A percentile compares a stretch with the other conserved stretches of the same genome.
These are phyloP conservation scores for Phaeodactylum tricornutum DNA, from an alignment of 108 stramenopile species.

Conservation along the genomic window DNA sequence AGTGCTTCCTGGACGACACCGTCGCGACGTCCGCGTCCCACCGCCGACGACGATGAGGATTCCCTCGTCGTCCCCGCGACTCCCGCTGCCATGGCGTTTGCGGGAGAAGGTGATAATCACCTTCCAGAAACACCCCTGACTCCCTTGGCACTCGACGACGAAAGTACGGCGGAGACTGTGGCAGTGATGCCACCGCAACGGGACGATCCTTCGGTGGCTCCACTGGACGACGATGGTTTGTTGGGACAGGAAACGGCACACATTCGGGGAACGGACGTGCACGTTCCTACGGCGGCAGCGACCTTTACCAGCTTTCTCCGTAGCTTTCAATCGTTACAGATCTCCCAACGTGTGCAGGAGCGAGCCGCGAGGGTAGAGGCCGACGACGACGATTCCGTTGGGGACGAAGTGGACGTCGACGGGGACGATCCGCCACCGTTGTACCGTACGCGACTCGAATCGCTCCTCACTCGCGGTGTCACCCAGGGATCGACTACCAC, in stretches of 20 bases:
- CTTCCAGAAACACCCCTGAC: too few species aligned
- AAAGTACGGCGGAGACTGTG: too few species aligned
- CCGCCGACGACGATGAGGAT: too few species aligned
- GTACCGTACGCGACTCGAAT: constrained; percentile 14
- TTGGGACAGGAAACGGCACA: constrained; percentile 10
- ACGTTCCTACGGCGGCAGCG: constrained; percentile 60
- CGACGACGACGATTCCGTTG: constrained; percentile 14
- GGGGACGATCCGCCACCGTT: constrained; percentile 17
- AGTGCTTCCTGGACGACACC: too few species aligned
- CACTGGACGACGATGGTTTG: constrained; percentile 16
- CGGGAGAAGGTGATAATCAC: too few species aligned
- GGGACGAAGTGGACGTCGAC: constrained; percentile 18
- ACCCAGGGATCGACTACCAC: constrained; percentile 21
- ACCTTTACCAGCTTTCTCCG: constrained; percentile 69
- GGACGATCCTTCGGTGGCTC: too few species aligned
- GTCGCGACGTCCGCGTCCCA: too few species aligned
- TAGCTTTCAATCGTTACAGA: constrained; percentile 43
- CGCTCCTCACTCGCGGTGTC: constrained; percentile 8
- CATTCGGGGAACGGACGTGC: constrained; percentile 75
- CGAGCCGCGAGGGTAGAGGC: constrained; percentile 1
- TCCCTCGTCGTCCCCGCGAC: too few species aligned
- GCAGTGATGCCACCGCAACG: too few species aligned
- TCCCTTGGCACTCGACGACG: too few species aligned
- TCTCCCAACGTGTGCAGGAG: constrained; percentile 4
- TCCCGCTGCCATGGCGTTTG: too few species aligned